Conservation (phyloP, 2,329 filamentous ascomycete species). For the Helotiales sp. region DNA sequence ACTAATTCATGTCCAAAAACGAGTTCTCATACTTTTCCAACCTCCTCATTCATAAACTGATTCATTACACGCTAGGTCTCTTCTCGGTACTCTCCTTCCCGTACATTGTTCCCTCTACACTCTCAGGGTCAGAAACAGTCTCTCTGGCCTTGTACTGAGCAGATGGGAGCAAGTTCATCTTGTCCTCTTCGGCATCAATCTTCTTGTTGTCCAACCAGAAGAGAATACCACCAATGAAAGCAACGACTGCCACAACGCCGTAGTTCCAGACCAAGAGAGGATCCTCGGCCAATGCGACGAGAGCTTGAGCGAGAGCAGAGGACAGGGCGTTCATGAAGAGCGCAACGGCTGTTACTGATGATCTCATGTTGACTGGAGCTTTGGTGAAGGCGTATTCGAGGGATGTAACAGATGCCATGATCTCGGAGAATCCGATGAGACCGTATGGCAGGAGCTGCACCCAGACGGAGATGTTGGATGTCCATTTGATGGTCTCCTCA, state of each 20-base stretch:
- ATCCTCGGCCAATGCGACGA: constrained; percentile 49
- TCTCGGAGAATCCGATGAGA: constrained; percentile 62
- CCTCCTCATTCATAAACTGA: not conserved
- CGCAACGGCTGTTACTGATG: constrained; percentile 61
- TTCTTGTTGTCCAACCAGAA: constrained; percentile 32
- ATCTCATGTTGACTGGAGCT: constrained; percentile 71
- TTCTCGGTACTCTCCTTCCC: not conserved
- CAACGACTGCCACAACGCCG: constrained; percentile 29
- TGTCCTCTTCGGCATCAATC: constrained; percentile 32
- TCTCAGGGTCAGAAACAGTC: constrained; percentile 1
- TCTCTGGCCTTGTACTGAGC: constrained; percentile 7
- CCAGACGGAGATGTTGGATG: constrained; percentile 55
- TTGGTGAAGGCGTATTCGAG: constrained; percentile 78
- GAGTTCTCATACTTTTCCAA: not conserved
- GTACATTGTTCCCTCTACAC: constrained; percentile 5
- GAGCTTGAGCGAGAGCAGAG: constrained; percentile 53
- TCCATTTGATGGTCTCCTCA: constrained; percentile 35
- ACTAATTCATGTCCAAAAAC: not conserved
- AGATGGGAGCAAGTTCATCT: constrained; percentile 25
- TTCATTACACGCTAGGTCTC: not conserved
- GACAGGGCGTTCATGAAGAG: constrained; percentile 63
- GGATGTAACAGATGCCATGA: constrained; percentile 69
- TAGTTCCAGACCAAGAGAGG: constrained; percentile 50
- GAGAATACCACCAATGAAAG: constrained; percentile 24
- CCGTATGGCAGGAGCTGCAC: constrained; percentile 56